Evolutionary conservation across 1,284 basidiomycete genomes (phyloP).

Genomic region (Amylostereum chailletii): DNA sequence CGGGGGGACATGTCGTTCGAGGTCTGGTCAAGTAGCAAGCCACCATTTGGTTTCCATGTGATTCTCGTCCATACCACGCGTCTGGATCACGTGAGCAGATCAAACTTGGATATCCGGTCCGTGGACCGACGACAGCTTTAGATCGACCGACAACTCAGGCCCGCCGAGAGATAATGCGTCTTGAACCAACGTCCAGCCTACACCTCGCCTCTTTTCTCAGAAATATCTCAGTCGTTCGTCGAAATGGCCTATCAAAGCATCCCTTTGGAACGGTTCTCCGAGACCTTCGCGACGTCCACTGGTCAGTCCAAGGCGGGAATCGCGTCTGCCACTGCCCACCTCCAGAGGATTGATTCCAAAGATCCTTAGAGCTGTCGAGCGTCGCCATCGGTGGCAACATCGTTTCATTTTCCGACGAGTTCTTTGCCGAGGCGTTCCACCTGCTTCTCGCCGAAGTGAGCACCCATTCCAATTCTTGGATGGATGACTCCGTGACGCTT

Average conservation of each 20-base stretch:
- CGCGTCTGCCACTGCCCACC: neutral
- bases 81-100: no score
- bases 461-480: neutral
- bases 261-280: constrained; percentile 43
- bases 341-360: neutral
- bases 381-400: constrained; percentile 77
- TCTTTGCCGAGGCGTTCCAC: constrained; percentile 86
- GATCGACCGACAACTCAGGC: no score
- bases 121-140: no score
- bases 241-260: constrained; percentile 35
- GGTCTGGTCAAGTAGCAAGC: no score
- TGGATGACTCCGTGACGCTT: neutral
- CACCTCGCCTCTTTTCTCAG: no score
- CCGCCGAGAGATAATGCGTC: no score
- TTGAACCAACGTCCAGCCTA: no score
- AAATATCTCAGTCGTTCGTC: neutral
- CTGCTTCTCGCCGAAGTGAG: constrained; percentile 77
- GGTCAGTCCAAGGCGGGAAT: constrained; percentile 32
- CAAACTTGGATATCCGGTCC: no score
- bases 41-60: no score
- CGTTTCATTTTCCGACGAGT: constrained; percentile 84
- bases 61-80: no score
- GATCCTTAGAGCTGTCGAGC: constrained; percentile 75
- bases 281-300: constrained; percentile 46
- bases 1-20: no score